These are phyloP conservation scores for Chaetothyriales sp. DNA, from an alignment of 2,329 filamentous ascomycete genomes.

Conservation along the genomic window DNA sequence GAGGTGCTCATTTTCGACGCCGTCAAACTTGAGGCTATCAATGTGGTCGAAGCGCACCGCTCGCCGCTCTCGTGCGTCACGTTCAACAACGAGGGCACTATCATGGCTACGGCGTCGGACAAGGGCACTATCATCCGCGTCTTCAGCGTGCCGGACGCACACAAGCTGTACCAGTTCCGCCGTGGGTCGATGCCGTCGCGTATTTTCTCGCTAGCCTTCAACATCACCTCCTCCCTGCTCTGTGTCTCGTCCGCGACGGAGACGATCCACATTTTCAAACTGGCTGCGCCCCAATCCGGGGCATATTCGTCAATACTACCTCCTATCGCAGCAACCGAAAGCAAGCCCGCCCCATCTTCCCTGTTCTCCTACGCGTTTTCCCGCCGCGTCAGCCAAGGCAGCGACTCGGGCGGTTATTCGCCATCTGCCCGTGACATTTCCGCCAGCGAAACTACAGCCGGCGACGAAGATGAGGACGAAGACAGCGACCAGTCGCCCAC, in stretches of 20 bases:
- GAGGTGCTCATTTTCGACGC: slow-evolving; percentile 91
- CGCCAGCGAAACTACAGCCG: slow-evolving; percentile 16
- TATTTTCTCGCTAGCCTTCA: slow-evolving; percentile 99
- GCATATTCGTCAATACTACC: slow-evolving; percentile 21
- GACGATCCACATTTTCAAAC: slow-evolving; percentile 89
- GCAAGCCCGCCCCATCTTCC: slow-evolving; percentile 12
- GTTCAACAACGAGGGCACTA: slow-evolving; percentile 78
- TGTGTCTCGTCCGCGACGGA: slow-evolving; percentile 94
- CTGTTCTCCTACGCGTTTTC: slow-evolving; percentile 6
- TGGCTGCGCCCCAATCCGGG: slow-evolving; percentile 32
- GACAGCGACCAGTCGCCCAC: slow-evolving; percentile 19
- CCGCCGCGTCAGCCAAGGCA: slow-evolving; percentile 15
- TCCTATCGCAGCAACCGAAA: slow-evolving; percentile 1
- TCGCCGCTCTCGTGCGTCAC: slow-evolving; percentile 81
- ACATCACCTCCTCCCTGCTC: slow-evolving; percentile 77
- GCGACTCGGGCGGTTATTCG: slow-evolving; percentile 22
- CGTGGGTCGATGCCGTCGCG: slow-evolving; percentile 87
- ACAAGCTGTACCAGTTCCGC: slow-evolving; percentile 92
- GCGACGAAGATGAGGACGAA: slow-evolving; percentile 22
- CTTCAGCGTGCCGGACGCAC: slow-evolving; percentile 76
- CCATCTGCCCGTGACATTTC: not conserved
- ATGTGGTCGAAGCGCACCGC: slow-evolving; percentile 87
- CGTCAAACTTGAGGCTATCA: slow-evolving; percentile 75
- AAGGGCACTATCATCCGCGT: slow-evolving; percentile 96
- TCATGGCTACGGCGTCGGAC: slow-evolving; percentile 87